Base-by-base conservation (phyloP, 805 yeast genomes). In the Tetrapisispora fleetii region DNA sequence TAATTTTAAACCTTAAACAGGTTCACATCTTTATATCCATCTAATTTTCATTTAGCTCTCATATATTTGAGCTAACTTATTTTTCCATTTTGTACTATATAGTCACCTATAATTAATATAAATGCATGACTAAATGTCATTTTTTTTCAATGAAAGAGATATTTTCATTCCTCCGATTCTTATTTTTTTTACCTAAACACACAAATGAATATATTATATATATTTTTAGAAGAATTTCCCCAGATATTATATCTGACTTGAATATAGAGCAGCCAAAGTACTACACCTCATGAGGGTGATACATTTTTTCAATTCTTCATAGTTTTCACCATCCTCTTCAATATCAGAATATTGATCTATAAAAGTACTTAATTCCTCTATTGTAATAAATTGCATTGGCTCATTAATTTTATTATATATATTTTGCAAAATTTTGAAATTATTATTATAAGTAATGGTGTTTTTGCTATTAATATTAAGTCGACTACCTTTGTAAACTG, bases 271-370 rank as follows among this genome's bases (percentile, higher is more conserved):
- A 14, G 40, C 43, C 17, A 53, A 37, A 8, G 52, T 19, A 40
- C 54, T 53, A 13, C 40, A 28, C 18, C 40, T 45, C 9, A 52
- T 47, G 3, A 42, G 17, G 11, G 30, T 40, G 19, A 50, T 27
- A 22, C 42, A 47, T 11, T 43, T 16, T 13, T 48, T 22, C 27
- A 43, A 27, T 37, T 38, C 22, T 21, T 32, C 28, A 10, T 30
- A 32, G 21, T 52, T 50, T 17, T 40, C 52, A 18, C 51, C 37
- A 40, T 60, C 63, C 2, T 50, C 46, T 32, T 45, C 43, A 30
- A 45, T 21, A 30, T 19, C 38, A 33, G 48, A 39, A 65, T 65
- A 63, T 19, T 55, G 52, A 32, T 53, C 53, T 21, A 60, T 53
- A 45, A 63, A 63, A 6, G 53, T 53, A 9, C 47, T 33, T 30